Evolutionary conservation across 2,329 filamentous ascomycete genomes (phyloP).

Genomic region (Emmonsiellopsis sp.): DNA sequence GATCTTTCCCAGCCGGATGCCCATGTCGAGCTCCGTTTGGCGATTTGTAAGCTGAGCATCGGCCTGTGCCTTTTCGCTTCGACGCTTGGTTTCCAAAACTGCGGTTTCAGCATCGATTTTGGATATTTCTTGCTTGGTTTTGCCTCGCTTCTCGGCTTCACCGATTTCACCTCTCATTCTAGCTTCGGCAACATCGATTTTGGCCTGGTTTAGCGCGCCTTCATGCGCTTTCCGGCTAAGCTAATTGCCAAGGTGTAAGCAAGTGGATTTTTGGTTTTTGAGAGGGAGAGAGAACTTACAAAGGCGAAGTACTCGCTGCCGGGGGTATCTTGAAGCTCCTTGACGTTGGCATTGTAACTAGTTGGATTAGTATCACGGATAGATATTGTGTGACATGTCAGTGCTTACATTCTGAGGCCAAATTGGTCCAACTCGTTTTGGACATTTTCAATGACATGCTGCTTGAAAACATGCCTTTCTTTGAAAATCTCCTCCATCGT

Average conservation of each 20-base stretch:
- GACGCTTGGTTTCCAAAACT: conserved; percentile 74
- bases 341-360: conserved; percentile 66
- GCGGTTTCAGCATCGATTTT: conserved; percentile 83
- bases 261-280: neutral
- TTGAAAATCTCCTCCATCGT: conserved; percentile 90
- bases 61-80: conserved; percentile 69
- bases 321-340: conserved; percentile 76
- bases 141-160: conserved; percentile 67
- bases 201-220: conserved; percentile 72
- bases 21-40: conserved; percentile 62
- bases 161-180: conserved; percentile 51
- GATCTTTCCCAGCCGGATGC: conserved; percentile 68
- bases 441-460: conserved; percentile 64
- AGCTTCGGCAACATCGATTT: conserved; percentile 51
- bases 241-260: neutral
- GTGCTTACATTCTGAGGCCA: conserved; percentile 58
- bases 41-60: conserved; percentile 67
- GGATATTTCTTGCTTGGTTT: conserved; percentile 76
- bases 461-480: conserved; percentile 67
- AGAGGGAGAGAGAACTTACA: neutral
- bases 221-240: conserved; percentile 78
- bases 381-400: neutral
- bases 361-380: conserved; percentile 14
- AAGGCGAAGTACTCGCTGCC: conserved; percentile 77
- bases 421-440: conserved; percentile 74